Percentiles rank a stretch among this genome's conserved stretches.
phyloP scores from a whole-genome alignment of 2,329 filamentous ascomycete genomes.

The Fusarium equiseti region DNA sequence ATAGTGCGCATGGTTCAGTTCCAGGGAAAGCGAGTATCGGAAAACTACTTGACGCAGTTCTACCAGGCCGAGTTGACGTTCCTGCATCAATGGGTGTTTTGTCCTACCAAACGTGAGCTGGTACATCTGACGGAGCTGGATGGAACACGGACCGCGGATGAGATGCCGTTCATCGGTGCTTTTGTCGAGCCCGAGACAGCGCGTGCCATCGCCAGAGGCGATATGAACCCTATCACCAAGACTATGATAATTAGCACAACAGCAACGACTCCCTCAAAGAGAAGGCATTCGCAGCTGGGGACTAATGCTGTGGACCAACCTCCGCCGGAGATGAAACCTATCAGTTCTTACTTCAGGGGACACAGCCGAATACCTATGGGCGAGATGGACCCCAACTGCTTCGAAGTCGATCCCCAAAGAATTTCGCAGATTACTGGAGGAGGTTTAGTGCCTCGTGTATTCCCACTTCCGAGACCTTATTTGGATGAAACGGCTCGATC shows the following conservation, averaged over 20 bases:
- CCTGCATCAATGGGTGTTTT: constrained; percentile 94
- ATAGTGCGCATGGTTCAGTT: constrained; percentile 87
- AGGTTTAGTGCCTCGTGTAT: constrained; percentile 66
- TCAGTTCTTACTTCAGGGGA: constrained; percentile 66
- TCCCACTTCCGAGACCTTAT: constrained; percentile 70
- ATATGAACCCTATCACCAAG: constrained; percentile 92
- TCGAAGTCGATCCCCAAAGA: constrained; percentile 63
- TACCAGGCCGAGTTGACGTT: constrained; percentile 92
- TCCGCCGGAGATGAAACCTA: constrained; percentile 60
- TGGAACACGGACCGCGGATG: constrained; percentile 71
- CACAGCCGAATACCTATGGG: constrained; percentile 66
- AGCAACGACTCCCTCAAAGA: constrained; percentile 57
- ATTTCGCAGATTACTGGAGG: constrained; percentile 63
- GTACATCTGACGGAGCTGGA: constrained; percentile 80
- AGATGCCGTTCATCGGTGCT: constrained; percentile 85
- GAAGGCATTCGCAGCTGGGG: constrained; percentile 55
- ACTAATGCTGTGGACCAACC: constrained; percentile 42
- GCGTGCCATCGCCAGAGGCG: constrained; percentile 79
- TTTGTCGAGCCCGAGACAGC: constrained; percentile 78
- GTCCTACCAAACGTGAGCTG: constrained; percentile 76
- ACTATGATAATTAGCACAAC: constrained; percentile 61
- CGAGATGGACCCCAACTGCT: constrained; percentile 74
- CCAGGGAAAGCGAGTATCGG: constrained; percentile 86
- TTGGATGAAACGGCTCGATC: constrained; percentile 54
- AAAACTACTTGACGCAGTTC: constrained; percentile 84